Evolutionary conservation across 371 early-diverging fungal genomes (phyloP).

Genomic region (Mortierella sp.): DNA sequence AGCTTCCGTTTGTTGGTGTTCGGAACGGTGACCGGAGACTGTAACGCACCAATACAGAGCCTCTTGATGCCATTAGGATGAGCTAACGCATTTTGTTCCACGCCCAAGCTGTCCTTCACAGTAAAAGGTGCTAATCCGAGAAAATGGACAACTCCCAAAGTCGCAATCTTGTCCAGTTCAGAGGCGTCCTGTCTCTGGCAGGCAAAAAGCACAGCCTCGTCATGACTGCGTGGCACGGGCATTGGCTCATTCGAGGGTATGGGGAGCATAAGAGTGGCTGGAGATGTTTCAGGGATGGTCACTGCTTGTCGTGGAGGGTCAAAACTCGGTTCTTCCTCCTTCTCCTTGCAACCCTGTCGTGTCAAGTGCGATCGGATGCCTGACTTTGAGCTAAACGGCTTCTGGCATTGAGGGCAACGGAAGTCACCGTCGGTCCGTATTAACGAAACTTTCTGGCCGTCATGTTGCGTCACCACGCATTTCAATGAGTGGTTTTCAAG

Average conservation of each 20-base stretch:
- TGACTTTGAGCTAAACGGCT: constrained; percentile 5
- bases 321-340: not conserved
- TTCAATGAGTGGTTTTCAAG: too few species aligned
- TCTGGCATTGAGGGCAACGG: constrained; percentile 10
- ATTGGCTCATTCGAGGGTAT: too few species aligned
- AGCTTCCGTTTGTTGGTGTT: not conserved
- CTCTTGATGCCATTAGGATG: not conserved
- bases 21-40: not conserved
- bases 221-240: constrained; percentile 10
- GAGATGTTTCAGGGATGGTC: constrained; percentile 7
- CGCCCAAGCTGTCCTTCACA: constrained; percentile 1
- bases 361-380: constrained; percentile 6
- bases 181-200: constrained; percentile 8
- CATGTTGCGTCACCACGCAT: too few species aligned
- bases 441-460: constrained; percentile 3
- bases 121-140: constrained; percentile 6
- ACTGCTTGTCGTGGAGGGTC: constrained; percentile 12
- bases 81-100: constrained; percentile 14
- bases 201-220: constrained; percentile 13
- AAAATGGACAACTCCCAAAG: not conserved
- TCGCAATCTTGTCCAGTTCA: constrained; percentile 10
- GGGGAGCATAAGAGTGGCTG: constrained; percentile 1
- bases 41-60: too few species aligned
- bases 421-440: constrained; percentile 3
- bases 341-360: constrained; percentile 3